These are phyloP conservation scores for Schrenkiella parvula DNA, from an alignment of 345 rosid genomes.

Conservation along the genomic window DNA sequence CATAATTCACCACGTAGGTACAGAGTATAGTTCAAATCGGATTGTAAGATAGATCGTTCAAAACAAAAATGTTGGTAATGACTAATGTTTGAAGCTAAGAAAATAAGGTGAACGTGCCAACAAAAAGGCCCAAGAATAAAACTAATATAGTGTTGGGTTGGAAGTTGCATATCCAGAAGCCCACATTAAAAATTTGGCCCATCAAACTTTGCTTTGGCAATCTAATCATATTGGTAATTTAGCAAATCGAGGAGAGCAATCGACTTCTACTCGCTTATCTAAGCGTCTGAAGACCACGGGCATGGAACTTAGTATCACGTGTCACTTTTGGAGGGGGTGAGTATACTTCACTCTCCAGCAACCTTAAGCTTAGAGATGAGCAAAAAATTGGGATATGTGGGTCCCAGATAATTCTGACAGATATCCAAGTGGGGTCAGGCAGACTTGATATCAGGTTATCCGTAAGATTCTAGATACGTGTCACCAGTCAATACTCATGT, in stretches of 20 bases:
- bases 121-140: not conserved
- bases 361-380: not conserved
- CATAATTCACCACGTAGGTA: not conserved
- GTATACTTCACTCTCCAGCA: not conserved
- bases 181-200: not conserved
- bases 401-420: not conserved
- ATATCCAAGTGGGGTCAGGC: not conserved
- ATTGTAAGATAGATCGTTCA: not conserved
- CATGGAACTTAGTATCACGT: not conserved
- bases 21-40: not conserved
- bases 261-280: not conserved
- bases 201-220: not conserved
- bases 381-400: conserved; percentile 1
- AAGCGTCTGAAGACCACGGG: not conserved
- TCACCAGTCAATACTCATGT: not conserved
- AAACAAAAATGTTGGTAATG: not conserved
- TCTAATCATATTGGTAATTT: not conserved
- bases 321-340: not conserved
- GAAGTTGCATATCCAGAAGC: not conserved
- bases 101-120: not conserved
- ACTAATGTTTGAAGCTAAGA: not conserved
- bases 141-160: not conserved
- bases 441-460: not conserved
- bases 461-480: not conserved
- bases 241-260: conserved; percentile 19